A percentile compares a stretch with the other conserved stretches of the same genome.
These are phyloP conservation scores for Drechslerella dactyloides DNA, from an alignment of 2,329 filamentous ascomycete genomes.

Conservation along the genomic window DNA sequence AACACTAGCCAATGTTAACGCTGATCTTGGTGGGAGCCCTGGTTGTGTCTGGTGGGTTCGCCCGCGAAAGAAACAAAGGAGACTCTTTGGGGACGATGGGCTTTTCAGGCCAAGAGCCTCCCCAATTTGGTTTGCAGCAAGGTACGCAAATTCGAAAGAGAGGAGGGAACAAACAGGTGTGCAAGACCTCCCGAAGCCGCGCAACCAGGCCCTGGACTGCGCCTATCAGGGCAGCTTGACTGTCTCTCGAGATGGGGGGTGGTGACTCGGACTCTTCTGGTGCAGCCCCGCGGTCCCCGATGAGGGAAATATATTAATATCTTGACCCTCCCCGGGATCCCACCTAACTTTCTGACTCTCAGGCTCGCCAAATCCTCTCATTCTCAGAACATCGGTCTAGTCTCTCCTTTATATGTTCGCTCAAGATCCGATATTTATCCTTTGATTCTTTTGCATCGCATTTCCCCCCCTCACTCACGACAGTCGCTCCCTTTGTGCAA, in stretches of 20 bases:
- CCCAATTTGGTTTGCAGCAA: slow-evolving; percentile 50
- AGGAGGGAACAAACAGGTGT: slow-evolving; percentile 47
- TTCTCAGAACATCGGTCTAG: slow-evolving; percentile 50
- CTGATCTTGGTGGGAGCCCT: slow-evolving; percentile 49
- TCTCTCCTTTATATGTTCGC: slow-evolving; percentile 47
- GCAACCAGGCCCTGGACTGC: slow-evolving; percentile 38
- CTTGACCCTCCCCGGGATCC: slow-evolving; percentile 48
- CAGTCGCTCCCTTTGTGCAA: slow-evolving; percentile 45
- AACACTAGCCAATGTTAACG: slow-evolving; percentile 47
- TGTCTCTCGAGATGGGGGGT: slow-evolving; percentile 43
- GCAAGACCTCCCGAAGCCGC: slow-evolving; percentile 49
- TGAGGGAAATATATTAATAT: slow-evolving; percentile 50
- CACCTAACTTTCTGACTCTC: slow-evolving; percentile 29
- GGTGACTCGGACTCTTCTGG: slow-evolving; percentile 46
- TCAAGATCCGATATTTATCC: slow-evolving; percentile 48
- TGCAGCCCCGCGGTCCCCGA: slow-evolving; percentile 24
- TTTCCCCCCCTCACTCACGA: slow-evolving; percentile 34
- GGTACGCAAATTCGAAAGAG: slow-evolving; percentile 50
- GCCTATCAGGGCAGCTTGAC: slow-evolving; percentile 50
- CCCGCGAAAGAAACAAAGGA: slow-evolving; percentile 40
- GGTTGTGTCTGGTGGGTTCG: slow-evolving; percentile 40
- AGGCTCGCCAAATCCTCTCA: slow-evolving; percentile 48
- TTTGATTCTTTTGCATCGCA: slow-evolving; percentile 6
- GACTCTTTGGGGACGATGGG: slow-evolving; percentile 11
- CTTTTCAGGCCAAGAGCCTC: slow-evolving; percentile 42